phyloP scores from a whole-genome alignment of 352 stramenopile species.

The Phytophthora tubulina region DNA sequence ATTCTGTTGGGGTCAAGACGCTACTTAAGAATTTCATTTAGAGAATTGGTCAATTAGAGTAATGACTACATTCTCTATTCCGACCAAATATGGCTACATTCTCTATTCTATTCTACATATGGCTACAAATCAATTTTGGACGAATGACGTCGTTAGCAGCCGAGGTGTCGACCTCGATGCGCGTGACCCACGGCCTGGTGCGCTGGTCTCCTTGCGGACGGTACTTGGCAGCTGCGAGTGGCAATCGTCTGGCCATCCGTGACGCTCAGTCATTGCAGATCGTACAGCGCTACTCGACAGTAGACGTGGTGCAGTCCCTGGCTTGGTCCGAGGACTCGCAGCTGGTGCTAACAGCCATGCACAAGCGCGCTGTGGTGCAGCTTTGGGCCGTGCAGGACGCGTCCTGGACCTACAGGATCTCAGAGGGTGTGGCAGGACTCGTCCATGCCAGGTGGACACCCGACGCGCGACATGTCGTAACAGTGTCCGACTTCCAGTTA shows the following conservation, averaged over 20 bases:
- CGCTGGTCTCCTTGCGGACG: conserved; percentile 75
- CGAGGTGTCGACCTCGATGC: conserved; percentile 66
- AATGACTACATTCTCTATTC: no score
- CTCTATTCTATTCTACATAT: no score
- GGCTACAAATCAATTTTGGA: not conserved
- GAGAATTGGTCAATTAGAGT: no score
- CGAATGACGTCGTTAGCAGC: not conserved
- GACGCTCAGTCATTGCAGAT: conserved; percentile 64
- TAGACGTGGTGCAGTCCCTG: conserved; percentile 66
- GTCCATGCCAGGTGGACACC: conserved; percentile 63
- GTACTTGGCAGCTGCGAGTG: conserved; percentile 61
- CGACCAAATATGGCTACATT: no score
- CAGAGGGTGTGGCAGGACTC: conserved; percentile 74
- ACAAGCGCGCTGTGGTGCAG: conserved; percentile 78
- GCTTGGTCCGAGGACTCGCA: conserved; percentile 75
- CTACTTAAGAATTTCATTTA: no score
- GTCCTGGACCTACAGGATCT: conserved; percentile 81
- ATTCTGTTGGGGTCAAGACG: no score
- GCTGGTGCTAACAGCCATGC: conserved; percentile 66
- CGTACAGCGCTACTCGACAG: conserved; percentile 67
- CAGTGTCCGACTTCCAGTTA: conserved; percentile 87
- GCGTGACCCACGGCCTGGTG: conserved; percentile 61
- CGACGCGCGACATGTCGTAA: conserved; percentile 76
- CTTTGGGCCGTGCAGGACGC: conserved; percentile 75
- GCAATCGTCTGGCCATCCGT: conserved; percentile 68